Percentiles rank a stretch among this genome's conserved stretches.
Evolutionary conservation across 2,329 filamentous ascomycete species (phyloP).

Genomic region (Colletotrichum echinochloae): DNA sequence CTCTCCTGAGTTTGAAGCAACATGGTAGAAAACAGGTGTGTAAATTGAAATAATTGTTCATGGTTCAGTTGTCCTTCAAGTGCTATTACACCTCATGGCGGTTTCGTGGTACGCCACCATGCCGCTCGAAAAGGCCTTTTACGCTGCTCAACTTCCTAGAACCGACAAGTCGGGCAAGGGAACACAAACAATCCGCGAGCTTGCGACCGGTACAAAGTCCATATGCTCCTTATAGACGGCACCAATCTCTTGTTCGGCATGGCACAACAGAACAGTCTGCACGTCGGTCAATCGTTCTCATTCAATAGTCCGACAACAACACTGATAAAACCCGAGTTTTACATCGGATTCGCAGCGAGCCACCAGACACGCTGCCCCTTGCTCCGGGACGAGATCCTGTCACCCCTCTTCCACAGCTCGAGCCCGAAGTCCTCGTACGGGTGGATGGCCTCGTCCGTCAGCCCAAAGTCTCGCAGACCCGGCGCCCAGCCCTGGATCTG

Average conservation of each 20-base stretch:
- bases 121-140: not conserved
- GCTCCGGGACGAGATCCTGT: conserved; percentile 21
- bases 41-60: too few relatives aligned
- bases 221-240: not conserved
- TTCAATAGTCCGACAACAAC: not conserved
- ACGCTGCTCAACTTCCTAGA: not conserved
- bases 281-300: not conserved
- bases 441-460: conserved; percentile 33
- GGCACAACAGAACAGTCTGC: not conserved
- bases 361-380: conserved; percentile 35
- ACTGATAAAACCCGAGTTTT: not conserved
- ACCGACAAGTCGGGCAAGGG: not conserved
- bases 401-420: conserved; percentile 35
- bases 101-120: not conserved
- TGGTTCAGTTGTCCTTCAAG: too few relatives aligned
- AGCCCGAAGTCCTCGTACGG: conserved; percentile 37
- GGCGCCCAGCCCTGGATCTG: conserved; percentile 34
- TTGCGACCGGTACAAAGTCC: not conserved
- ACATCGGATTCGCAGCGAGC: conserved; percentile 34
- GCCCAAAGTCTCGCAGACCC: conserved; percentile 19
- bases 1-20: not conserved
- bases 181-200: not conserved
- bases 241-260: too few relatives aligned
- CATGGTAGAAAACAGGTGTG: too few relatives aligned
- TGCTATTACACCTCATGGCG: not conserved